Evolutionary conservation across 768 basidiomycete genomes (phyloP), one percentile per base, ranked within the genome.

Genomic region (Mycena metata): DNA sequence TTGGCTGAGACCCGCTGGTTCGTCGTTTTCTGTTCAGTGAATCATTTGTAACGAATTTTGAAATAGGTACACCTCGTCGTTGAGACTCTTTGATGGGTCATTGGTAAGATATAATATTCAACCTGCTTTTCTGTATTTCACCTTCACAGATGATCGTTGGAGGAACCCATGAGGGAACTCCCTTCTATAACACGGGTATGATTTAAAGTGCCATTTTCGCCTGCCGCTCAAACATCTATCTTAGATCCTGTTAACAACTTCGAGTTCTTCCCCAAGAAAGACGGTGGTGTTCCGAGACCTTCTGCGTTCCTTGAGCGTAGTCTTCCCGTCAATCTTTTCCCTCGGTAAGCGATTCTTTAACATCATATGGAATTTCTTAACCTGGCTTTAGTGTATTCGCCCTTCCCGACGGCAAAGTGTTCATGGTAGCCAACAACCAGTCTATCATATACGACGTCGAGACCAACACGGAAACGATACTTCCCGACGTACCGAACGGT

Each of bases 1-100:
- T 80, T 89, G 77, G 85, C 87, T 1, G 83, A 82, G 64, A 82
- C 84, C 13, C 83, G 88, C 35, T 90, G 88, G 88, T 89, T 52
- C 41, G 10, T 52, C 10, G 19, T 16, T 36, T 26, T 50, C 10
- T 1, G 5, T 5, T 41, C 1, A 9, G 17, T 9, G 2, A 1
- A 30, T 12, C 12, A 39, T 8, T 6, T 30, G 11, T 60, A 12
- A 24, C 7, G 16, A 45, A 46, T 7, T 1, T 2, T 19, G 7
- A 11, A 30, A 41, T 15, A 69, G 68, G 69, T 71, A 89, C 74
- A 83, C 82, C 50, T 83, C 87, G 4, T 83, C 82, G 10, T 60
- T 87, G 17, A 78, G 87, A 55, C 79, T 89, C 64, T 78, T 83
- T 5, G 89, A 88, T 64, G 76, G 77, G 8, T 73, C 72, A 17